These are phyloP conservation scores for Fraxinus latifolia DNA, from an alignment of 305 asterid genomes.

Conservation along the genomic window DNA sequence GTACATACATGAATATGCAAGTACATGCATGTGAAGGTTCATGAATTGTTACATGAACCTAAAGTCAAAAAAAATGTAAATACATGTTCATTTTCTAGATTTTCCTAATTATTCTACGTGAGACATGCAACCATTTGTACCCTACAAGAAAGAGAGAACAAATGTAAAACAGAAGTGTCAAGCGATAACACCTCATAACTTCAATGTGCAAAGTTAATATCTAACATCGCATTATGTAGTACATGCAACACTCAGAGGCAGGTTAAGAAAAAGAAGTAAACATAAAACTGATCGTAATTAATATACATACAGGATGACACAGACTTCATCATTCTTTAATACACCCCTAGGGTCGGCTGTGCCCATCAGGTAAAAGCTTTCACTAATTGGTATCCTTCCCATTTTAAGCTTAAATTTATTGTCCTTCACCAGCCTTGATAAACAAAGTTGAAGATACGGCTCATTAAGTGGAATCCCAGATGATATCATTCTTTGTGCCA, in stretches of 20 bases:
- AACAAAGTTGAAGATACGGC: slow-evolving; percentile 65
- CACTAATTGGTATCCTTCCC: slow-evolving; percentile 66
- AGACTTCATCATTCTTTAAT: slow-evolving; percentile 62
- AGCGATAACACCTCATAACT: background rate
- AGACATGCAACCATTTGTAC: background rate
- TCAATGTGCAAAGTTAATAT: background rate
- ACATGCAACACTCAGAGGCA: background rate
- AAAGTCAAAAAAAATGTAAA: background rate
- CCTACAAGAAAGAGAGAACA: background rate
- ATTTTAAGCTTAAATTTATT: slow-evolving; percentile 46
- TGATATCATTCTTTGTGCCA: slow-evolving; percentile 61
- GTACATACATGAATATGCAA: background rate
- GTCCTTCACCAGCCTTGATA: slow-evolving; percentile 35
- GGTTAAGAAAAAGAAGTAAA: background rate
- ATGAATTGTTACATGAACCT: background rate
- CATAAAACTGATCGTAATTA: background rate
- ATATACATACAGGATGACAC: slow-evolving; percentile 76
- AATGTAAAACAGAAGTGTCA: background rate
- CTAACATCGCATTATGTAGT: background rate
- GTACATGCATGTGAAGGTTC: background rate
- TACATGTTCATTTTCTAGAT: background rate
- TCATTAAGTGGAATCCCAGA: slow-evolving; percentile 72
- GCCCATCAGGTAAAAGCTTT: slow-evolving; percentile 86
- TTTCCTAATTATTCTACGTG: background rate
- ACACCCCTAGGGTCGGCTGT: slow-evolving; percentile 79